Evolutionary conservation across 768 basidiomycete genomes (phyloP), one percentile per base, ranked within the genome.

Genomic region (Cubamyces lactineus): DNA sequence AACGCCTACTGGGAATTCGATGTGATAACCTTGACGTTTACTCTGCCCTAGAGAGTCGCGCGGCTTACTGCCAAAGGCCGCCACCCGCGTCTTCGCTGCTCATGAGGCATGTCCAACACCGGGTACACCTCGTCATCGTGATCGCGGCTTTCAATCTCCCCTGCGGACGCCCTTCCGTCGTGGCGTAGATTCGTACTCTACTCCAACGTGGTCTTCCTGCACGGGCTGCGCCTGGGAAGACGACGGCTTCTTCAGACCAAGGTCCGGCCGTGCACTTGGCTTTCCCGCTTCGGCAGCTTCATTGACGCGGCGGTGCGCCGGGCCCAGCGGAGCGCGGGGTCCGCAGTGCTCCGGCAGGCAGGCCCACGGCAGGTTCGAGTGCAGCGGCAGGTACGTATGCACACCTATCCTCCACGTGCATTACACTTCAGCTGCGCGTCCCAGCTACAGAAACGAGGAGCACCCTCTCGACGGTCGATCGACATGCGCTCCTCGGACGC

Each of bases 291-390:
- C 13, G 59, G 61, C 52, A 52, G 50, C 55, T 62, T 62, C 55
- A 11, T 52, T 62, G 61, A 57, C 55, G 45, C 50, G 38, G 23
- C 49, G 42, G 54, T 46, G 51, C 49, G 55, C 61, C 61, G 61
- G 61, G 48, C 55, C 50, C 61, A 62, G 55, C 61, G 61, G 61
- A 62, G 61, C 61, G 61, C 61, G 50, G 49, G 57, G 61, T 23
- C 61, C 61, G 61, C 61, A 62, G 61, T 24, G 30, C n/a, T 43
- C 34, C 55, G 55, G 54, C 54, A 26, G 55, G 55, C 42, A 62
- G 55, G 47, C 41, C 48, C 17, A 15, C 61, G 41, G 55, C 42
- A 51, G 43, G 41, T 39, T 52, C 21, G 23, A 39, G 49, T 23
- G 17, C 41, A 49, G 53, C 49, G 50, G 55, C 55, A 57, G 61